Evolutionary conservation across 2,329 filamentous ascomycete species (phyloP), one percentile per base, ranked within the genome.

Genomic region (Stagonosporopsis vannaccii): DNA sequence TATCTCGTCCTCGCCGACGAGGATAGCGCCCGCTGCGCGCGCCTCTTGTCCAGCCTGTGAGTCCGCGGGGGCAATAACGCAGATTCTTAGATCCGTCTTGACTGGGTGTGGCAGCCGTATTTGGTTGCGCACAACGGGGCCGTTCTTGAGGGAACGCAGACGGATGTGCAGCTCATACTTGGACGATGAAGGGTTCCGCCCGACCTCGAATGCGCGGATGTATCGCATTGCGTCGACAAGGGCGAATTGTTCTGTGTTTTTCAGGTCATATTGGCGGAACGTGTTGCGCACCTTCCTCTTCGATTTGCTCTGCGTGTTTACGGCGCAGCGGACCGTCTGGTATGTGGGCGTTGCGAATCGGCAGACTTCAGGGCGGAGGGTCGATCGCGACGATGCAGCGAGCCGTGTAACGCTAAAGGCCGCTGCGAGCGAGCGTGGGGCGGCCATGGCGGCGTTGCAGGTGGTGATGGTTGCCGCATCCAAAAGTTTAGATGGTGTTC

Each of bases 161-260:
- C 90, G 92, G 67, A 99, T 80, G 69, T 91, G 85, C 46, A 98
- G 70, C 75, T 98, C 95, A 81, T 99, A 99, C 77, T 97, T 98
- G 65, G 87, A 82, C 11, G 82, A 81, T 2, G 84, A 82, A 3
- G 91, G 89, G 44, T 88, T 85, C 49, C 86, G 86, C 71, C 95
- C 94, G 67, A 97, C 93, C 84, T 99, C 95, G 71, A 90, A 88
- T 43, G 95, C 94, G 70, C 92, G 91, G 63, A 99, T 86, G 75
- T 97, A 95, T 91, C 93, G 87, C 87, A 99, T 95, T 15, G 95
- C 96, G 80, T 99, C 95, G 65, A 91, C 90, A 28, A 99, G 82
- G 0, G 92, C 86, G 71, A 90, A 97, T 70, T 90, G 88, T 32
- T 91, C 82, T 39, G 87, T 84, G 62, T 86, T 80, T 60, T 84